A percentile compares a stretch with the other conserved stretches of the same genome.
Conservation (phyloP, 2,329 filamentous ascomycete species). For the Neopestalotiopsis sp. region DNA sequence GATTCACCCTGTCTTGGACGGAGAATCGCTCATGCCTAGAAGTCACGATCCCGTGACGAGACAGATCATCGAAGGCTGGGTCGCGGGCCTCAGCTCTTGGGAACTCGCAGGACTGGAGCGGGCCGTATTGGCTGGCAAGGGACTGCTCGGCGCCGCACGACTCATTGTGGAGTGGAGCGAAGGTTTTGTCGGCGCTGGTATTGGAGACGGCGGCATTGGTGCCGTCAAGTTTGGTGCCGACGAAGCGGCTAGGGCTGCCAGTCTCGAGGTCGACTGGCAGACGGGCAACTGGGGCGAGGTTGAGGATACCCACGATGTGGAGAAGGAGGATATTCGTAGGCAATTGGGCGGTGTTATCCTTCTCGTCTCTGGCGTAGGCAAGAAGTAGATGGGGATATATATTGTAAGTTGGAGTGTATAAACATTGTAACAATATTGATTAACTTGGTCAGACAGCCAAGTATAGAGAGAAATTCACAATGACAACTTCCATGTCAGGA, state of each 20-base stretch:
- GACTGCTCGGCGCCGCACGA: conserved; percentile 76
- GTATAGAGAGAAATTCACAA: not conserved
- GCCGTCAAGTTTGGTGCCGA: conserved; percentile 73
- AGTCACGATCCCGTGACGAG: conserved; percentile 76
- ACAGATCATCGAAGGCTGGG: conserved; percentile 79
- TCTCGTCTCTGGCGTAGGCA: conserved; percentile 69
- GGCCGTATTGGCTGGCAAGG: conserved; percentile 84
- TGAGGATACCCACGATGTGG: conserved; percentile 96
- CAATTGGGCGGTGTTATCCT: conserved; percentile 89
- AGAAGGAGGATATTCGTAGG: conserved; percentile 84
- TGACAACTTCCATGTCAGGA: no score
- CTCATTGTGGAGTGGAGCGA: conserved; percentile 88
- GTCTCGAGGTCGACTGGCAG: conserved; percentile 89
- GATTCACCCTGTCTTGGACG: conserved; percentile 80
- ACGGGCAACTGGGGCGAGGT: conserved; percentile 93
- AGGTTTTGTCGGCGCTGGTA: conserved; percentile 61
- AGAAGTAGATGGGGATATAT: conserved; percentile 12
- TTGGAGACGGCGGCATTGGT: conserved; percentile 29
- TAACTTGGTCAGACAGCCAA: not conserved
- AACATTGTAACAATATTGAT: conserved; percentile 4
- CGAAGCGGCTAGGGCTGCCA: conserved; percentile 78
- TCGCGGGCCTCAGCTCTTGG: conserved; percentile 72
- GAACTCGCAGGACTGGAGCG: conserved; percentile 89
- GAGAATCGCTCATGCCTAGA: conserved; percentile 76
- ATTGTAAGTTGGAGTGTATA: conserved; percentile 6